Evolutionary conservation across 2,329 filamentous ascomycete species (phyloP).

Genomic region (Xylariaceae sp.): DNA sequence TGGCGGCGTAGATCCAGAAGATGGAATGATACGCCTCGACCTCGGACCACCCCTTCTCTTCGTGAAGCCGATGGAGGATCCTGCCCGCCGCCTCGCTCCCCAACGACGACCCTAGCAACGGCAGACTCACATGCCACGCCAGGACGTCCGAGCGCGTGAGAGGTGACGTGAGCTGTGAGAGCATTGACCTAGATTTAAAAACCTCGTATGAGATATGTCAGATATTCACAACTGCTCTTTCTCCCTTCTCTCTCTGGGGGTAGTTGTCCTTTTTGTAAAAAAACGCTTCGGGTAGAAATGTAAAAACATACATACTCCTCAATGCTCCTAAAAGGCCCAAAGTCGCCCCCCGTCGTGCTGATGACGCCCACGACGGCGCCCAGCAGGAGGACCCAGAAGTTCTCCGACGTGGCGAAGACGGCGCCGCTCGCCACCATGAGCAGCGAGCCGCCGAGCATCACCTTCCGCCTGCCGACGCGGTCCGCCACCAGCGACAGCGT

Average conservation of each 20-base stretch:
- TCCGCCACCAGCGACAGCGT: slow-evolving; percentile 55
- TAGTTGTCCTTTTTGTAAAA: not conserved
- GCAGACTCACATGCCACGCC: slow-evolving; percentile 58
- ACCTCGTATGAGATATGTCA: too few relatives aligned
- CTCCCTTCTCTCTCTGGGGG: too few relatives aligned
- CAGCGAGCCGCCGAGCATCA: slow-evolving; percentile 46
- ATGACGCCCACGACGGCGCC: slow-evolving; percentile 58
- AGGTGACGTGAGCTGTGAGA: slow-evolving; percentile 54
- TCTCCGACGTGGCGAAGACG: slow-evolving; percentile 48
- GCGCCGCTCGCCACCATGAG: slow-evolving; percentile 54
- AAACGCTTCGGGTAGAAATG: not conserved
- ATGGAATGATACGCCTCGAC: slow-evolving; percentile 50
- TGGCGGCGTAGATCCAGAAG: slow-evolving; percentile 53
- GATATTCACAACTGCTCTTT: too few relatives aligned
- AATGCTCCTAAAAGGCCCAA: slow-evolving; percentile 61
- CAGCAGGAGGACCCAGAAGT: slow-evolving; percentile 53
- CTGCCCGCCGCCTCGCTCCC: slow-evolving; percentile 49
- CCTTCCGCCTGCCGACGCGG: slow-evolving; percentile 49
- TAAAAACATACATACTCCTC: slow-evolving; percentile 42
- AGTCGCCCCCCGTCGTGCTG: slow-evolving; percentile 58
- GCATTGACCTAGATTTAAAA: slow-evolving; percentile 41
- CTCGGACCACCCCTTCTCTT: slow-evolving; percentile 42
- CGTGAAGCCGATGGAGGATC: slow-evolving; percentile 42
- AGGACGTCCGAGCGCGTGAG: slow-evolving; percentile 56
- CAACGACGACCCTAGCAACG: slow-evolving; percentile 48